A percentile compares a stretch with the other conserved stretches of the same genome.
Evolutionary conservation across 306 rosid species (phyloP).

Genomic region (Ochetophila trinervis): DNA sequence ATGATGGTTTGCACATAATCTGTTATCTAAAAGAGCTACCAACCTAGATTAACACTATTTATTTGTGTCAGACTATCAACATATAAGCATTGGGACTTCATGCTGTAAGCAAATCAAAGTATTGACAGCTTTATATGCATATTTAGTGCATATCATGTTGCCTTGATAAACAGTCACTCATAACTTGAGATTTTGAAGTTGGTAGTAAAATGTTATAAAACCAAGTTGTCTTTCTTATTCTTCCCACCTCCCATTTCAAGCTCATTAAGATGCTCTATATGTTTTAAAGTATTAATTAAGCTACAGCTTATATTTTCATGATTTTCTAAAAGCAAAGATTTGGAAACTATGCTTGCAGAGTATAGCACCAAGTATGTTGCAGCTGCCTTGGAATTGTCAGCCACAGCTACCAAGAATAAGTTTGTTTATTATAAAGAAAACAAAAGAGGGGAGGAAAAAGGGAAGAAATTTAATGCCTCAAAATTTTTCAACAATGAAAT

Average conservation of each 20-base stretch:
- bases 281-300: neutral
- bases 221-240: neutral
- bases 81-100: no score
- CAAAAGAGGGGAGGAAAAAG: neutral
- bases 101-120: no score
- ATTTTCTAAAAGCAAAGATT: neutral
- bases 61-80: neutral
- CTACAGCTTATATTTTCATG: neutral
- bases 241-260: neutral
- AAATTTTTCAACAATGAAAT: slow-evolving; percentile 4
- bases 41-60: neutral
- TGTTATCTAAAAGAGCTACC: neutral
- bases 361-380: neutral
- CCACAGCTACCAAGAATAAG: neutral
- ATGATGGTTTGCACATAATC: neutral
- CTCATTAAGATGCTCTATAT: neutral
- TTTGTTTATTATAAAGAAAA: neutral
- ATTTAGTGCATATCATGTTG: no score
- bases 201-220: no score
- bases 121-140: no score
- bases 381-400: no score
- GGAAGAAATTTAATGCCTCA: neutral
- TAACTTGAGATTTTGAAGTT: no score
- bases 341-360: neutral
- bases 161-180: no score